These are phyloP conservation scores for Colletotrichum spinosum DNA, from an alignment of 2,329 filamentous ascomycete species.

Conservation along the genomic window DNA sequence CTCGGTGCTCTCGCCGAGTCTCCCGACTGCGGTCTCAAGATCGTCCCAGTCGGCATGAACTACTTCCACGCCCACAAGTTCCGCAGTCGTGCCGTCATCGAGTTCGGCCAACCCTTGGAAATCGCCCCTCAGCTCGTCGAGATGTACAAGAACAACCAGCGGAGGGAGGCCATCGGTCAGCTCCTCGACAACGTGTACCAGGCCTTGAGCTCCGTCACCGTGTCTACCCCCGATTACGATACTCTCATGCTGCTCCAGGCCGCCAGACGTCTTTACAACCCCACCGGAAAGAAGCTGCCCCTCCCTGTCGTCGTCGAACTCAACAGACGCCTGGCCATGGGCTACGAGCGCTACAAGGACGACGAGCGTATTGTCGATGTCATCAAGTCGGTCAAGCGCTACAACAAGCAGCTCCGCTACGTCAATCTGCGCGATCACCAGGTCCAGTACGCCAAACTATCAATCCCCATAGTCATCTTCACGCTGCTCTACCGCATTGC, in stretches of 20 bases:
- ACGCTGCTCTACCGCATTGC: slow-evolving; percentile 82
- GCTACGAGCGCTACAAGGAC: slow-evolving; percentile 92
- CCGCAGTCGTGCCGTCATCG: slow-evolving; percentile 92
- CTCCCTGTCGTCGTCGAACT: slow-evolving; percentile 94
- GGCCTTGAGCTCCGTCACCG: slow-evolving; percentile 86
- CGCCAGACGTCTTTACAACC: slow-evolving; percentile 91
- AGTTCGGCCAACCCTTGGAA: slow-evolving; percentile 92
- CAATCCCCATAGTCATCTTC: slow-evolving; percentile 78
- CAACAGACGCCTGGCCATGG: slow-evolving; percentile 89
- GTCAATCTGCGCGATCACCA: slow-evolving; percentile 94
- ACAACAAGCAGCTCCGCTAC: slow-evolving; percentile 88
- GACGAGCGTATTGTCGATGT: slow-evolving; percentile 85
- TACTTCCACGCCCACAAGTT: slow-evolving; percentile 99
- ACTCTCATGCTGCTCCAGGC: slow-evolving; percentile 98
- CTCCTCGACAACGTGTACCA: slow-evolving; percentile 90
- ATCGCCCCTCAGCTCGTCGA: slow-evolving; percentile 85
- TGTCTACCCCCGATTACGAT: slow-evolving; percentile 93
- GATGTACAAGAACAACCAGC: slow-evolving; percentile 84
- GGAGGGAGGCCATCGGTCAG: slow-evolving; percentile 86
- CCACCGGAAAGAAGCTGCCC: slow-evolving; percentile 92
- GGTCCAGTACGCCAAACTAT: slow-evolving; percentile 90
- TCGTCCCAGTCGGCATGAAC: slow-evolving; percentile 98
- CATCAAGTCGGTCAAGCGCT: slow-evolving; percentile 80
- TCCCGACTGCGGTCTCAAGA: slow-evolving; percentile 89
- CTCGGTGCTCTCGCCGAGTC: slow-evolving; percentile 88